These are phyloP conservation scores for Colletotrichum chrysophilum DNA, from an alignment of 2,329 filamentous ascomycete species.

Conservation along the genomic window DNA sequence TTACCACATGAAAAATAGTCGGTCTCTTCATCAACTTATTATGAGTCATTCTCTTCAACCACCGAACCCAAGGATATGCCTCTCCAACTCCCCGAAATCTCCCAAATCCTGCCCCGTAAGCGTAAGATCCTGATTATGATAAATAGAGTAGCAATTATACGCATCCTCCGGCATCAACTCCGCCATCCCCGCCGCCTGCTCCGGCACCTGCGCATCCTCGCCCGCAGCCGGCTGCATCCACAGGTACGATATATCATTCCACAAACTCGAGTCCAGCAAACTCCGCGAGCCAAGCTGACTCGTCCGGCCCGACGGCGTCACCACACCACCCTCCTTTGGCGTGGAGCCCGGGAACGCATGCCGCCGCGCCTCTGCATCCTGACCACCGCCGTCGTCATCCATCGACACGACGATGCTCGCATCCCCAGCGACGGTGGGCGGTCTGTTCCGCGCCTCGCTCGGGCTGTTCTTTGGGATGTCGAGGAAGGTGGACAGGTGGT, in stretches of 20 bases:
- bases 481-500: conserved; percentile 1
- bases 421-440: not conserved
- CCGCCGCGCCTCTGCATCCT: not conserved
- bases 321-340: not conserved
- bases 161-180: not conserved
- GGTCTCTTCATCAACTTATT: too few species aligned
- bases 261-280: conserved; percentile 12
- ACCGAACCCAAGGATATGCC: not conserved
- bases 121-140: not conserved
- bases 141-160: not conserved
- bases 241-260: conserved; percentile 15
- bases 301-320: not conserved
- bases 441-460: not conserved
- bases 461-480: conserved; percentile 13
- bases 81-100: conserved; percentile 10
- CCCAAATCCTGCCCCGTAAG: conserved; percentile 7
- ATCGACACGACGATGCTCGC: not conserved
- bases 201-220: not conserved
- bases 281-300: conserved; percentile 8
- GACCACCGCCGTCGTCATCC: not conserved
- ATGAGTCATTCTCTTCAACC: not conserved
- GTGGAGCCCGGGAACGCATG: not conserved
- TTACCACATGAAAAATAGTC: rapidly evolving
- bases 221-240: not conserved
- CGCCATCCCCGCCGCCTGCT: not conserved